Conservation (phyloP, 192 early-diverging fungal genomes). For the Coemansia sp. region DNA sequence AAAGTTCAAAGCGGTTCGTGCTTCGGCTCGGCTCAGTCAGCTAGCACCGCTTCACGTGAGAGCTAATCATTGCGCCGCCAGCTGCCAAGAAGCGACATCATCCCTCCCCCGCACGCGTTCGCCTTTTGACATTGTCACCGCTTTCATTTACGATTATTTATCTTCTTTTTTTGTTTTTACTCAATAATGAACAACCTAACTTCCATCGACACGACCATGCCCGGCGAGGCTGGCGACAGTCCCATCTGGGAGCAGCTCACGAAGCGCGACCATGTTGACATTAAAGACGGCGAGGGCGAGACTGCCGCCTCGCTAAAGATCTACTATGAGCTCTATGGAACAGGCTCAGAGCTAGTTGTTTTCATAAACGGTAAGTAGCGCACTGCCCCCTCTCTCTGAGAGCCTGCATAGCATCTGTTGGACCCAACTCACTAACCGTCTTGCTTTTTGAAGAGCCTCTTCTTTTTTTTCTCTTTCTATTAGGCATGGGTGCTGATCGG, state of each 20-base stretch:
- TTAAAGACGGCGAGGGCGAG: not conserved
- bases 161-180: not conserved
- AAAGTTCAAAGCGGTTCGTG: too few species aligned
- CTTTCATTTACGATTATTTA: not conserved
- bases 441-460: not conserved
- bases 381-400: not conserved
- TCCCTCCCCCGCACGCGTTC: not conserved
- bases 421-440: not conserved
- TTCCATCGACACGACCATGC: conserved; percentile 47
- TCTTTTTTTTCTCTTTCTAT: not conserved
- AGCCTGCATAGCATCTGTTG: not conserved
- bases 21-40: too few species aligned
- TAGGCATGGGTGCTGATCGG: conserved; percentile 50
- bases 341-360: conserved; percentile 23
- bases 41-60: too few species aligned
- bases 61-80: too few species aligned
- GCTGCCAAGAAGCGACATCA: not conserved
- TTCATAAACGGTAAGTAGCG: conserved; percentile 31
- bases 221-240: conserved; percentile 42
- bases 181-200: conserved; percentile 20
- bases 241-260: conserved; percentile 37
- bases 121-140: not conserved
- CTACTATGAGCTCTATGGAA: conserved; percentile 53
- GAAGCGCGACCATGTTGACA: conserved; percentile 43
- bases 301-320: conserved; percentile 7